These are phyloP conservation scores for Selaginella tamariscina DNA, from an alignment of 75 land plant genomes.

Conservation along the genomic window DNA sequence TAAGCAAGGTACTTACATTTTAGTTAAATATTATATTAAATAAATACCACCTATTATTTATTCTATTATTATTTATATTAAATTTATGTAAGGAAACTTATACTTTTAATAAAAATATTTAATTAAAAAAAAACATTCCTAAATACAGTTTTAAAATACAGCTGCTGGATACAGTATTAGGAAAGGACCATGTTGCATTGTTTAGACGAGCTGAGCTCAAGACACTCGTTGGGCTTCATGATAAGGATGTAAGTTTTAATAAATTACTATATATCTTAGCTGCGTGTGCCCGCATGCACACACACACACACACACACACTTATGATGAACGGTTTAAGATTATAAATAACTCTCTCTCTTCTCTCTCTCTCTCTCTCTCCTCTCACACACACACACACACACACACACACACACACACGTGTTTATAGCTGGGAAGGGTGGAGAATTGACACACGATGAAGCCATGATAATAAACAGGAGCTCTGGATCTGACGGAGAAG, in stretches of 20 bases:
- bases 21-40: no score
- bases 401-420: no score
- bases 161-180: slow-evolving; percentile 71
- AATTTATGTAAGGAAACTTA: no score
- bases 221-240: slow-evolving; percentile 85
- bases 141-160: no score
- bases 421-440: not conserved
- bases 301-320: no score
- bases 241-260: slow-evolving; percentile 54
- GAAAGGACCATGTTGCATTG: slow-evolving; percentile 61
- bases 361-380: not conserved
- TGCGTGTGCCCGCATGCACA: no score
- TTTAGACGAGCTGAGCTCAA: slow-evolving; percentile 90
- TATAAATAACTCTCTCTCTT: not conserved
- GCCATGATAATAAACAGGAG: not conserved
- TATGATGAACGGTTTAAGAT: not conserved
- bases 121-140: no score
- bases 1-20: slow-evolving; percentile 47
- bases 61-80: no score
- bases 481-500: not conserved
- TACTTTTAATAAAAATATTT: no score
- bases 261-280: not conserved
- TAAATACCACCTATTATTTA: no score
- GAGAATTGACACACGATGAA: not conserved
- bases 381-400: not conserved